phyloP scores from a whole-genome alignment of 331 rosid genomes.

The Erythrophleum ivorense region DNA sequence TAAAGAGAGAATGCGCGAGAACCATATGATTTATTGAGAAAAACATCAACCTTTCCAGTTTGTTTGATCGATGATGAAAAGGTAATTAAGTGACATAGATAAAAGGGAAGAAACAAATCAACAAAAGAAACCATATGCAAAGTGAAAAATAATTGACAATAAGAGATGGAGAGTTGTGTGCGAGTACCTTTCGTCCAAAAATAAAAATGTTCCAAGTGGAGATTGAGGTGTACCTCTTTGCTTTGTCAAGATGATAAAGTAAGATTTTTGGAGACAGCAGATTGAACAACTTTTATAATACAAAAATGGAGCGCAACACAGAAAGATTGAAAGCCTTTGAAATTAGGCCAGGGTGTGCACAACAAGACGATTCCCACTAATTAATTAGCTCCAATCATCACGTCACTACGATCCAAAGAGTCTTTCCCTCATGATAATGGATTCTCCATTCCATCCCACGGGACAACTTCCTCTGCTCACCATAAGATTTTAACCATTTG shows the following conservation, averaged over 20 bases:
- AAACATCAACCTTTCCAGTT: background rate
- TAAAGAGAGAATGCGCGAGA: background rate
- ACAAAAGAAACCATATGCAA: conserved; percentile 19
- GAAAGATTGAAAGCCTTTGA: background rate
- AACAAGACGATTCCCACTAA: conserved; percentile 41
- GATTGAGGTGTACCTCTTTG: conserved; percentile 59
- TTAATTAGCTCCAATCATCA: conserved; percentile 36
- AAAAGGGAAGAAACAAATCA: conserved; percentile 12
- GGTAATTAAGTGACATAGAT: conserved; percentile 34
- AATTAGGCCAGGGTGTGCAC: conserved; percentile 31
- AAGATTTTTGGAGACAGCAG: background rate
- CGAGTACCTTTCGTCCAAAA: conserved; percentile 18
- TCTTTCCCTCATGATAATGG: conserved; percentile 4
- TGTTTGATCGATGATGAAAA: conserved; percentile 4
- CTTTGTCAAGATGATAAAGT: conserved; percentile 47
- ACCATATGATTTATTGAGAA: background rate
- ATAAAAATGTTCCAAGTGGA: conserved; percentile 48
- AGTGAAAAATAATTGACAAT: conserved; percentile 48
- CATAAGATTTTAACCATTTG: too few relatives aligned
- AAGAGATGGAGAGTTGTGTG: conserved; percentile 32
- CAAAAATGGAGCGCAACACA: background rate
- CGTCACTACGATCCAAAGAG: conserved; percentile 20
- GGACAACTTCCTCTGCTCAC: background rate
- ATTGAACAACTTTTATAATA: conserved; percentile 4
- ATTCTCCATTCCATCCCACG: background rate